Evolutionary conservation across 306 rosid species (phyloP), one percentile per base, ranked within the genome.

Genomic region (Benincasa hispida): DNA sequence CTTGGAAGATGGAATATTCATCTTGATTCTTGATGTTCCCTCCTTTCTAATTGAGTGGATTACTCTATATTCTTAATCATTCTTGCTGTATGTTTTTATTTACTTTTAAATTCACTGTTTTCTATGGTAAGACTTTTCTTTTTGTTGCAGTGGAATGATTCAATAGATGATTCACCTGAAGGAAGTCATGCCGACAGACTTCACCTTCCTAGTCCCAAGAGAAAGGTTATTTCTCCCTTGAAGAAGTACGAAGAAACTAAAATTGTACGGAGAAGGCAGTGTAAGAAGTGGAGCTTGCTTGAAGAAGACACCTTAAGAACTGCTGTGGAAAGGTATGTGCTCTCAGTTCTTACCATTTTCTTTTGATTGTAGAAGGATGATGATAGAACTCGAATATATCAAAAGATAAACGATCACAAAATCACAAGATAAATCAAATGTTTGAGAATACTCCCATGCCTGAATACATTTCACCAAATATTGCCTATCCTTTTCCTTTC

Each of bases 241-340:
- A 78, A 84, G 82, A 77, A 12, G 50, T 76, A 86, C 10, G 85
- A 53, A 78, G 25, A 55, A 10, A 14, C n/a, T 28, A 74, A 55
- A 8, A 0, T 78, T 28, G 57, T 73, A 32, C 86, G 82, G 78
- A 88, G 89, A 82, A 86, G 85, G 84, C 87, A 32, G 82, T 0
- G 11, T 1, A 86, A 82, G 86, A 86, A 47, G 81, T 94, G 98
- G 98, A 85, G 83, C 72, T 14, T 81, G 17, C 56, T 86, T 75
- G 98, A 94, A 83, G 97, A 90, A 86, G 93, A 87, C 25, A 82
- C 94, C 7, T 85, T 94, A 76, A 77, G 90, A 81, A 80, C 70
- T 35, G 97, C 85, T 25, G 92, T 91, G 25, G 72, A 87, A 34
- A 82, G 67, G 98, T 93, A 87, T 47, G 91, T 76, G 32, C 17